Percentiles rank a stretch among this genome's conserved stretches.
Evolutionary conservation across 192 early-diverging fungal species (phyloP).

Genomic region (Endogone sp.): DNA sequence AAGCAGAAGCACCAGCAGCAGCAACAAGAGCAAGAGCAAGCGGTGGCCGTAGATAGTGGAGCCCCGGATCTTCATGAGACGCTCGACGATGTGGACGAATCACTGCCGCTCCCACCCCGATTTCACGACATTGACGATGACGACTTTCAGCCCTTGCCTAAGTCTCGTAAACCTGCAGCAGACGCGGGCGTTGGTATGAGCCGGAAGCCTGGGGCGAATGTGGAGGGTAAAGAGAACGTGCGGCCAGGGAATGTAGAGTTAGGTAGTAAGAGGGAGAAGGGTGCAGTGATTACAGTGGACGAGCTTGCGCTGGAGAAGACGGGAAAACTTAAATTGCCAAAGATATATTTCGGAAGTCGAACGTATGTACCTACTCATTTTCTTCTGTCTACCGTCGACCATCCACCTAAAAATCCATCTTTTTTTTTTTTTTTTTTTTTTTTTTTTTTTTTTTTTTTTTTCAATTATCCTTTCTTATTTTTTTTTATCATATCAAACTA

Average conservation of each 20-base stretch:
- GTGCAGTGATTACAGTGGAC: neutral
- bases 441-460: no score
- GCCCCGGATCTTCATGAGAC: neutral
- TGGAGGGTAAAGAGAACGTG: neutral
- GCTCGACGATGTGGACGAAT: neutral
- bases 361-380: conserved; percentile 19
- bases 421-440: no score
- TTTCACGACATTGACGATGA: neutral
- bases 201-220: neutral
- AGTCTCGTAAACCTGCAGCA: neutral
- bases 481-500: no score
- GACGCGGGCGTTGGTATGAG: neutral
- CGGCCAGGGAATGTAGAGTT: neutral
- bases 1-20: neutral
- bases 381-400: neutral
- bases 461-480: no score
- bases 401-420: no score
- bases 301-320: neutral
- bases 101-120: neutral
- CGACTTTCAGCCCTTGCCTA: neutral
- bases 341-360: conserved; percentile 50
- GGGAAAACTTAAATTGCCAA: conserved; percentile 1
- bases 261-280: neutral
- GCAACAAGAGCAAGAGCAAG: neutral
- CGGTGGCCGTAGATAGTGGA: neutral